Evolutionary conservation across 2,329 filamentous ascomycete species (phyloP).

Genomic region (Iodosphaeria phyllophila): DNA sequence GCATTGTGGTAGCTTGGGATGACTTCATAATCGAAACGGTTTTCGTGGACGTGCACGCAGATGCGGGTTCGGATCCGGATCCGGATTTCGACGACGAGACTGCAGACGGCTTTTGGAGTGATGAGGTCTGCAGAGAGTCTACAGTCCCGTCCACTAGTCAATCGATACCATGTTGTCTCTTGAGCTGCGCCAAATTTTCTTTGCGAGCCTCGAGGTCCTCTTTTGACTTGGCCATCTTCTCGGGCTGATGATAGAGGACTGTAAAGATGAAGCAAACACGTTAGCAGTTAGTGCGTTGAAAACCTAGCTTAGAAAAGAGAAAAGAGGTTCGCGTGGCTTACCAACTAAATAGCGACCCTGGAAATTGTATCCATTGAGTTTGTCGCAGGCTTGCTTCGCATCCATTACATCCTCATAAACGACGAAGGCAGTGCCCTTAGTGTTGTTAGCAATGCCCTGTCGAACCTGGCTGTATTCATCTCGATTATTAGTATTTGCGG

Average conservation of each 20-base stretch:
- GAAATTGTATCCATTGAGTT: constrained; percentile 99
- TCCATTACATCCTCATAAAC: constrained; percentile 99
- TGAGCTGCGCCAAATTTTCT: constrained; percentile 95
- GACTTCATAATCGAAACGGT: constrained; percentile 7
- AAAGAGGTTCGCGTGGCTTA: constrained; percentile 27
- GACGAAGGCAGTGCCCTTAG: constrained; percentile 96
- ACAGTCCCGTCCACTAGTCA: constrained; percentile 66
- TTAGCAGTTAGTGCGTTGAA: constrained; percentile 2
- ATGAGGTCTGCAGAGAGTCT: constrained; percentile 27
- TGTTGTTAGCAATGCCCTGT: constrained; percentile 91
- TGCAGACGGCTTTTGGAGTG: constrained; percentile 28
- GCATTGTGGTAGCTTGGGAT: constrained; percentile 6
- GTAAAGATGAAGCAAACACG: constrained; percentile 1
- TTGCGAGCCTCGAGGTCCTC: constrained; percentile 86
- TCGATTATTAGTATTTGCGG: not conserved
- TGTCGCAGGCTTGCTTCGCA: constrained; percentile 97
- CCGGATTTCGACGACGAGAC: constrained; percentile 46
- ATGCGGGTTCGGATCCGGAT: no score
- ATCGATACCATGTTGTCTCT: constrained; percentile 96
- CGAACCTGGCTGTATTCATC: constrained; percentile 64
- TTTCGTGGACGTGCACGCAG: constrained; percentile 10
- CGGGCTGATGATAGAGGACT: constrained; percentile 47
- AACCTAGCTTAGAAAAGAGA: no score
- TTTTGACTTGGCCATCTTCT: constrained; percentile 63
- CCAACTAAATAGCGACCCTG: constrained; percentile 97